Evolutionary conservation across 441 rosid species (phyloP).

Genomic region (Syzygium syzygioides): DNA sequence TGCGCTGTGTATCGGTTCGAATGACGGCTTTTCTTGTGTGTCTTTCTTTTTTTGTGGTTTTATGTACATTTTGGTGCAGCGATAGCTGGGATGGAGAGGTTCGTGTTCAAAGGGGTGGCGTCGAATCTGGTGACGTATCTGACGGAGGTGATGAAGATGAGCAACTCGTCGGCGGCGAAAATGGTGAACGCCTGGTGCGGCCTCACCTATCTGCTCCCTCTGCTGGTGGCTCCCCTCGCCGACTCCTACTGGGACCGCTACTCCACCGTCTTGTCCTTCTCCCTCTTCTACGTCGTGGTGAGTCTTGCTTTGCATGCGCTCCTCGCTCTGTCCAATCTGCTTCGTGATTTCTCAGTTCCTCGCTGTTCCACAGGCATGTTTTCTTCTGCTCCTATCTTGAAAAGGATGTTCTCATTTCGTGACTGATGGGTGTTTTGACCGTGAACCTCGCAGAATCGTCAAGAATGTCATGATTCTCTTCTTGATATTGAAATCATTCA

Average conservation of each 20-base stretch:
- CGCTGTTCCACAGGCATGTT: neutral
- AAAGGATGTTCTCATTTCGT: neutral
- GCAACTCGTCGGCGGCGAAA: slow-evolving; percentile 85
- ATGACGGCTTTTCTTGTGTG: neutral
- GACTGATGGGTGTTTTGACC: neutral
- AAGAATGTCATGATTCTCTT: neutral
- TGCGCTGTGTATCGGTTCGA: neutral
- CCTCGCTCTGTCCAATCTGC: neutral
- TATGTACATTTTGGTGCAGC: slow-evolving; percentile 17
- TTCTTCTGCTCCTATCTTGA: neutral
- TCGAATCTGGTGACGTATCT: slow-evolving; percentile 88
- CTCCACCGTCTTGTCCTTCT: slow-evolving; percentile 64
- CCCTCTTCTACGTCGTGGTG: slow-evolving; percentile 69
- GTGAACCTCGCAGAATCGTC: neutral
- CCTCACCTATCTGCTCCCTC: slow-evolving; percentile 76
- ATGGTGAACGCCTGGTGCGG: slow-evolving; percentile 91
- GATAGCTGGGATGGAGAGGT: slow-evolving; percentile 87
- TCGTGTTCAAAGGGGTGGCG: slow-evolving; percentile 92
- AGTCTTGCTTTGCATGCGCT: neutral
- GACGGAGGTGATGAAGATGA: slow-evolving; percentile 74
- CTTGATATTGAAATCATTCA: neutral
- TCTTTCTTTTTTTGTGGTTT: neutral
- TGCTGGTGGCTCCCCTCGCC: slow-evolving; percentile 74
- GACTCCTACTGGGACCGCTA: slow-evolving; percentile 77
- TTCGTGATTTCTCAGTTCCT: neutral